These are phyloP conservation scores for Klebsormidium nitens DNA, from an alignment of 139 green algal species.

Conservation along the genomic window DNA sequence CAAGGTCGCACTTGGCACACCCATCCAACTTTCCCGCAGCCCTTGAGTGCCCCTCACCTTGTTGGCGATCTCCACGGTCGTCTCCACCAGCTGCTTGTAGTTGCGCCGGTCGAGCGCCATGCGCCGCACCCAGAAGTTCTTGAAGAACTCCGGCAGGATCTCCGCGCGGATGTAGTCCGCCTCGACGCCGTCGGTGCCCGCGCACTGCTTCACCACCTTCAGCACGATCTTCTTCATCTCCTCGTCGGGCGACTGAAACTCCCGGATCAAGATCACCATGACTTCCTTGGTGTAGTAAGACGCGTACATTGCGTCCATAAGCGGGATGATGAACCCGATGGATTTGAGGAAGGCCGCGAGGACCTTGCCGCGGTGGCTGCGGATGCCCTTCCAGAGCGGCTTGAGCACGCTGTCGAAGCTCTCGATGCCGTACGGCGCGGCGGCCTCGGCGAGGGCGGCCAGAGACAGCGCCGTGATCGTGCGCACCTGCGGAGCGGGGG, in stretches of 20 bases:
- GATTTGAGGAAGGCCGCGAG: slow-evolving; percentile 58
- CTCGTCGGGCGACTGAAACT: slow-evolving; percentile 96
- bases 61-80: slow-evolving; percentile 81
- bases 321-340: slow-evolving; percentile 96
- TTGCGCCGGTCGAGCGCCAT: slow-evolving; percentile 90
- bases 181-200: slow-evolving; percentile 93
- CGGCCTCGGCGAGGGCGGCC: slow-evolving; percentile 89
- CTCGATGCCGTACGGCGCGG: slow-evolving; percentile 96
- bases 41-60: slow-evolving; percentile 47
- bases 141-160: slow-evolving; percentile 96
- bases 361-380: slow-evolving; percentile 83
- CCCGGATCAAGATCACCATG: slow-evolving; percentile 94
- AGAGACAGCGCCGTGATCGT: slow-evolving; percentile 94
- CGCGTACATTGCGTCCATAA: slow-evolving; percentile 98
- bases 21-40: too few species aligned
- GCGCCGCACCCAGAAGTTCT: slow-evolving; percentile 92
- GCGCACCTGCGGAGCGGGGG: slow-evolving; percentile 54
- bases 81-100: slow-evolving; percentile 81
- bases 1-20: too few species aligned
- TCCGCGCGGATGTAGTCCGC: slow-evolving; percentile 83
- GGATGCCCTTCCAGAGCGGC: slow-evolving; percentile 95
- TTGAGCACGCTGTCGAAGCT: slow-evolving; percentile 97
- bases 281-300: slow-evolving; percentile 96
- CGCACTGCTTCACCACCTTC: slow-evolving; percentile 98
- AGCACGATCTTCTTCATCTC: slow-evolving; percentile 99